Conservation (phyloP, 352 stramenopile species). For the Pythium insidiosum region DNA sequence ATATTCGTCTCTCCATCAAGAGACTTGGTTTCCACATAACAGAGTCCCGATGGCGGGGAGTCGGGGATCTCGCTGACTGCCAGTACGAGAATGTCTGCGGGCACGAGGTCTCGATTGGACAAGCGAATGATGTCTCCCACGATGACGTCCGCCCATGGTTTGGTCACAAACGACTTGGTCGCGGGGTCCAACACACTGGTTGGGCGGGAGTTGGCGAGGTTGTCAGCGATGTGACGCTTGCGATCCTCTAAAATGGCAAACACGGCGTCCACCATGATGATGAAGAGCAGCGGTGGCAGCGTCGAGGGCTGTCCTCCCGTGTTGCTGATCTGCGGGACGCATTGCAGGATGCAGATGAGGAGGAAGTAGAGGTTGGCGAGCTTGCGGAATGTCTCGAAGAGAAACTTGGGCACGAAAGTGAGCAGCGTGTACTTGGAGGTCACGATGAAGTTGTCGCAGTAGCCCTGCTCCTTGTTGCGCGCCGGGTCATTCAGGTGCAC, state of each 20-base stretch:
- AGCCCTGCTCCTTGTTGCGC: slow-evolving; percentile 48
- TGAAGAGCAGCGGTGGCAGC: slow-evolving; percentile 83
- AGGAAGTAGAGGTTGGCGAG: slow-evolving; percentile 93
- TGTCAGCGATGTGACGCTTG: slow-evolving; percentile 80
- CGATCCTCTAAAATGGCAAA: slow-evolving; percentile 86
- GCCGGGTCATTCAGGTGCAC: slow-evolving; percentile 51
- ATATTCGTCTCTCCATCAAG: slow-evolving; percentile 92
- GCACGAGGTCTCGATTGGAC: slow-evolving; percentile 73
- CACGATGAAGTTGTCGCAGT: slow-evolving; percentile 86
- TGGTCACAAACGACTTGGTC: slow-evolving; percentile 36
- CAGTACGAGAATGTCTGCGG: slow-evolving; percentile 81
- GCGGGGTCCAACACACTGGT: slow-evolving; percentile 50
- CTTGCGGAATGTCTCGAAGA: slow-evolving; percentile 88
- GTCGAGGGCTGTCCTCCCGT: slow-evolving; percentile 83
- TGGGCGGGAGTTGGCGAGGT: slow-evolving; percentile 64
- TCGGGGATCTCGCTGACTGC: slow-evolving; percentile 59
- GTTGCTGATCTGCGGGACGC: slow-evolving; percentile 88
- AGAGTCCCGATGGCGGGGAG: slow-evolving; percentile 56
- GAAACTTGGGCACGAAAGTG: slow-evolving; percentile 87
- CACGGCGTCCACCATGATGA: slow-evolving; percentile 85
- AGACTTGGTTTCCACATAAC: slow-evolving; percentile 89
- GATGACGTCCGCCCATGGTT: slow-evolving; percentile 71
- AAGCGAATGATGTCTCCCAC: slow-evolving; percentile 83
- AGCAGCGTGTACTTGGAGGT: slow-evolving; percentile 89
- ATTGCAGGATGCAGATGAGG: slow-evolving; percentile 82